phyloP scores from a whole-genome alignment of 176 grass and related monocot species.

The Pharus latifolius region DNA sequence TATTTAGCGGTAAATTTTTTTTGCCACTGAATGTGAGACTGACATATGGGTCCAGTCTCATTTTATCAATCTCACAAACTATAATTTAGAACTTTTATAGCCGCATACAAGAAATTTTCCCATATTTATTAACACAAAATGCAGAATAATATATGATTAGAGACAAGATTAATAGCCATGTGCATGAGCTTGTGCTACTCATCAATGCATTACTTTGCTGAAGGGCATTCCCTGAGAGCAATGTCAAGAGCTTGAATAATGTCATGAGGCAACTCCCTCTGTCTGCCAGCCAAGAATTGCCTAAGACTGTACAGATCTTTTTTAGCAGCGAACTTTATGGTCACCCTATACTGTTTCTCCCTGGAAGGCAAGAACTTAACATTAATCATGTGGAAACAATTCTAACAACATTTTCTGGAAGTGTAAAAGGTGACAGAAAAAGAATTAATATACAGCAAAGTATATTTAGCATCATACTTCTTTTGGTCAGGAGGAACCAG shows the following conservation, averaged over 20 bases:
- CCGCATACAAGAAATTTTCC: too few relatives aligned
- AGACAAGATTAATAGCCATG: too few relatives aligned
- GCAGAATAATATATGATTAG: too few relatives aligned
- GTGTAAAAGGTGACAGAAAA: too few relatives aligned
- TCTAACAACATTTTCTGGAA: not conserved
- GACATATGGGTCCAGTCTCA: too few relatives aligned
- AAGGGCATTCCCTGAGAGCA: constrained; percentile 45
- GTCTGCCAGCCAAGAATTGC: constrained; percentile 34
- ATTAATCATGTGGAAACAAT: not conserved
- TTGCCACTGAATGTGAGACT: too few relatives aligned
- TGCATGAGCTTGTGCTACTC: too few relatives aligned
- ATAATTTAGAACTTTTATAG: too few relatives aligned
- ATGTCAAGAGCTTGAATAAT: constrained; percentile 74
- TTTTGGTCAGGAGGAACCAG: constrained; percentile 1
- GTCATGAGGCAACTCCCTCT: constrained; percentile 47
- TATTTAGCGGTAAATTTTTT: too few relatives aligned
- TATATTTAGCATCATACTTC: constrained; percentile 20
- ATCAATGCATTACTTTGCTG: constrained; percentile 6
- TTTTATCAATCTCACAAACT: too few relatives aligned
- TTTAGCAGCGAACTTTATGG: constrained; percentile 32
- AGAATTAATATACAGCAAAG: too few relatives aligned
- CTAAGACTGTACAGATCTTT: constrained; percentile 35
- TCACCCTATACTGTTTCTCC: constrained; percentile 39
- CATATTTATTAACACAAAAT: too few relatives aligned
- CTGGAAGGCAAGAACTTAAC: not conserved